These are phyloP conservation scores for Ophioceras dolichostomum DNA, from an alignment of 2,329 filamentous ascomycete genomes.

Conservation along the genomic window DNA sequence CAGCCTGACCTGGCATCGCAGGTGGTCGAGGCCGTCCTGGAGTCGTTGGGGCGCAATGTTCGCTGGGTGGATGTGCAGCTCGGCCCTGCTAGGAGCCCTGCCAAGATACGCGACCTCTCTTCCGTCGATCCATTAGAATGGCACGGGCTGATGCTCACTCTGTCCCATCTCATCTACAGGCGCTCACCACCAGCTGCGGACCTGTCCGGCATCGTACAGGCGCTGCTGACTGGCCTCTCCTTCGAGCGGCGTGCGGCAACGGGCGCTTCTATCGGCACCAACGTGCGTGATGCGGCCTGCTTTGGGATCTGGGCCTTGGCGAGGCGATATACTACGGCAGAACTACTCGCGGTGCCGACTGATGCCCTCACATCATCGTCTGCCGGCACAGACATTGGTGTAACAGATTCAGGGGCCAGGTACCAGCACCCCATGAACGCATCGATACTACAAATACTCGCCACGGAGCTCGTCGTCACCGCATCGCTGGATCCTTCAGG, in stretches of 20 bases:
- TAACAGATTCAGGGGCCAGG: too few relatives aligned
- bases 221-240: slow-evolving; percentile 64
- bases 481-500: slow-evolving; percentile 82
- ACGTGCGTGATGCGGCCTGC: slow-evolving; percentile 88
- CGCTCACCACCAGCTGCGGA: slow-evolving; percentile 62
- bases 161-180: slow-evolving; percentile 78
- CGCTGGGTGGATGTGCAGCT: too few relatives aligned
- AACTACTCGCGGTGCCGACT: slow-evolving; percentile 52
- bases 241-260: slow-evolving; percentile 84
- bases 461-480: slow-evolving; percentile 67
- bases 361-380: slow-evolving; percentile 24
- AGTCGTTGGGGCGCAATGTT: slow-evolving; percentile 48
- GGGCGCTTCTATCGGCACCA: slow-evolving; percentile 75
- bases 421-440: background rate
- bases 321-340: slow-evolving; percentile 69
- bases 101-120: slow-evolving; percentile 44
- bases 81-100: too few relatives aligned
- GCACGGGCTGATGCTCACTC: slow-evolving; percentile 83
- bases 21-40: slow-evolving; percentile 77
- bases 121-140: slow-evolving; percentile 74
- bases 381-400: too few relatives aligned
- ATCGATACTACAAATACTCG: slow-evolving; percentile 63
- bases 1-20: slow-evolving; percentile 71
- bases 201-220: slow-evolving; percentile 62
- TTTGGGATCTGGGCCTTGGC: slow-evolving; percentile 94